These are phyloP conservation scores for Lentinula sp. DNA, from an alignment of 768 basidiomycete species.

Conservation along the genomic window DNA sequence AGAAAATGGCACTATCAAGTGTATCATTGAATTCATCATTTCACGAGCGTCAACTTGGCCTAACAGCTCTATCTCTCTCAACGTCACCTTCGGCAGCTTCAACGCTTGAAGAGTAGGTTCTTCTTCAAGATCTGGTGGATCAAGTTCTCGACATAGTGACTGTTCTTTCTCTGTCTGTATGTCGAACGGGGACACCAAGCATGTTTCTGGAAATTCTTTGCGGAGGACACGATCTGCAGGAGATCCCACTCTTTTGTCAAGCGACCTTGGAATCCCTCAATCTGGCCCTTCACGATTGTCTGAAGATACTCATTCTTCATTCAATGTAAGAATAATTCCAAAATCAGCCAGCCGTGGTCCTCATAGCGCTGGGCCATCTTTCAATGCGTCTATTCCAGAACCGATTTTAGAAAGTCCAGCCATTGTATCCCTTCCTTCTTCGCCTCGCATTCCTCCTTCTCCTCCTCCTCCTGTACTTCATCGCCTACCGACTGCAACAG, in stretches of 20 bases:
- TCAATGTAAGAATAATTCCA: not conserved
- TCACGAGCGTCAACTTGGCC: not conserved
- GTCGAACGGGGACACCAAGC: not conserved
- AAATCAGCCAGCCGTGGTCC: not conserved
- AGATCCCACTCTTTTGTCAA: conserved; percentile 21
- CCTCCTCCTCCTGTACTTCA: not conserved
- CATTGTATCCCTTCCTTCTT: not conserved
- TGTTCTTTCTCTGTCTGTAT: not conserved
- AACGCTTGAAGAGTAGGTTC: too few species aligned
- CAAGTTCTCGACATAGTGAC: not conserved
- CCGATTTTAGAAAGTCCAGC: not conserved
- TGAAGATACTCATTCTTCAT: not conserved
- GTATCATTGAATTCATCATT: not conserved
- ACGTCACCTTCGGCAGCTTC: not conserved
- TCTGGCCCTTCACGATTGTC: not conserved
- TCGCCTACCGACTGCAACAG: not conserved
- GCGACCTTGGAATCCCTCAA: not conserved
- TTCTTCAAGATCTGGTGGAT: not conserved
- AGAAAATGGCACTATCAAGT: too few species aligned
- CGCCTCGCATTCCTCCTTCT: not conserved
- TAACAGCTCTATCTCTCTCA: not conserved
- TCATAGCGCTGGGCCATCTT: conserved; percentile 4
- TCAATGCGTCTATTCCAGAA: not conserved
- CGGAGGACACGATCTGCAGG: conserved; percentile 34
- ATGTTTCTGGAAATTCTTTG: conserved; percentile 17